Evolutionary conservation across 208 protist genomes (phyloP).

Genomic region (Polymyxa betae): DNA sequence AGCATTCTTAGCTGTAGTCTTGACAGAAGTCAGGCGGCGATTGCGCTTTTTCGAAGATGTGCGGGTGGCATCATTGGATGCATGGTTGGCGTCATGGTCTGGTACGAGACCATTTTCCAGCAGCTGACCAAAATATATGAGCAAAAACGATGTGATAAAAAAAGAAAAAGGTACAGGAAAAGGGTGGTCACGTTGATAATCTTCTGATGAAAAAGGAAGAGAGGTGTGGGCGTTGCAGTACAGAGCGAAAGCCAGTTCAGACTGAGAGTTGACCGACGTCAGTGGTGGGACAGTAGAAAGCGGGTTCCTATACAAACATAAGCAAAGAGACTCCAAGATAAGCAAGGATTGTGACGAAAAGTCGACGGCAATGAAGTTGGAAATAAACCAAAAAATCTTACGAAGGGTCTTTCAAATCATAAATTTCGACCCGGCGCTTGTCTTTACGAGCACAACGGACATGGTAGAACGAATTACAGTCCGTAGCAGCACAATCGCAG

Average conservation of each 20-base stretch:
- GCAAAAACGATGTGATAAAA: not conserved
- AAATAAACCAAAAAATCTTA: not conserved
- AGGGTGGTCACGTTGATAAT: too few species aligned
- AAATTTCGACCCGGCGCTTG: not conserved
- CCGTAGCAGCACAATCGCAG: not conserved
- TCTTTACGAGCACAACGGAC: slow-evolving; percentile 6
- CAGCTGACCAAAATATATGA: not conserved
- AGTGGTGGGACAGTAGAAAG: not conserved
- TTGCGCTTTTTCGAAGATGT: not conserved
- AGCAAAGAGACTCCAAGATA: not conserved
- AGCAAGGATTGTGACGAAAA: too few species aligned
- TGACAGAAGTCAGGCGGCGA: not conserved
- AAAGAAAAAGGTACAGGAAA: too few species aligned
- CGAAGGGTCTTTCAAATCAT: not conserved
- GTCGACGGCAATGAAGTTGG: not conserved
- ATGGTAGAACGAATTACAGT: not conserved
- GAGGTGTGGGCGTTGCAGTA: too few species aligned
- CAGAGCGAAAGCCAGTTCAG: not conserved
- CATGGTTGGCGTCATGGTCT: not conserved
- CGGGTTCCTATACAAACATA: not conserved
- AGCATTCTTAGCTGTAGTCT: not conserved
- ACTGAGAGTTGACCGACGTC: not conserved
- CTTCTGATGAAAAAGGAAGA: too few species aligned
- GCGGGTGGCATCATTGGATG: not conserved
- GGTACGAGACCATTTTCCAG: not conserved